Evolutionary conservation across 2,329 filamentous ascomycete genomes (phyloP).

Genomic region (Phialophora verrucosa): DNA sequence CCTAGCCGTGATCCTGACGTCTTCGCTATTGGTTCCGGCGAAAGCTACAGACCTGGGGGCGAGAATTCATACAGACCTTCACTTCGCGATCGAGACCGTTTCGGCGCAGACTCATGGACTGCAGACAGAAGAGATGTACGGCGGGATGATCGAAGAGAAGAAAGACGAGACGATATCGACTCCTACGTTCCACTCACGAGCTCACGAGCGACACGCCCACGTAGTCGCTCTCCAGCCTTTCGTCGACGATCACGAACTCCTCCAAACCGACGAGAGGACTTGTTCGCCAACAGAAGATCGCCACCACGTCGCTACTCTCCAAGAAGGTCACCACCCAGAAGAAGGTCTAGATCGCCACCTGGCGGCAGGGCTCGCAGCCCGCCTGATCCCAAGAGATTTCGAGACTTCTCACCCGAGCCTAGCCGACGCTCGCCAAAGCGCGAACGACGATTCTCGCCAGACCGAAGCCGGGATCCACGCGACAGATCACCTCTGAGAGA

Average conservation of each 20-base stretch:
- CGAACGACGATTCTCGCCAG: conserved; percentile 43
- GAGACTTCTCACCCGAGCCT: conserved; percentile 46
- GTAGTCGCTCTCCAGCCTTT: conserved; percentile 51
- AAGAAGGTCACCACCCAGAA: conserved; percentile 47
- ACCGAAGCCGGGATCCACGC: conserved; percentile 42
- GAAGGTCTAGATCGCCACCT: conserved; percentile 51
- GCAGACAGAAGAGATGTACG: conserved; percentile 32
- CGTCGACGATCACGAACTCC: conserved; percentile 53
- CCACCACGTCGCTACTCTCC: conserved; percentile 51
- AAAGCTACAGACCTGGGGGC: conserved; percentile 41
- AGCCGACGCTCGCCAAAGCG: conserved; percentile 45
- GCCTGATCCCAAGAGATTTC: conserved; percentile 44
- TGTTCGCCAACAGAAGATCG: conserved; percentile 46
- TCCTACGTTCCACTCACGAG: conserved; percentile 39
- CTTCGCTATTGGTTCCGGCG: conserved; percentile 39
- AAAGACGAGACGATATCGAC: conserved; percentile 39
- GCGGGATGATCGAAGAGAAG: conserved; percentile 37
- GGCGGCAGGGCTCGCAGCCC: conserved; percentile 44
- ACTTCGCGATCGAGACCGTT: conserved; percentile 31
- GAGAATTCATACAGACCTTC: conserved; percentile 38
- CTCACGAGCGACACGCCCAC: conserved; percentile 34
- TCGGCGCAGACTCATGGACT: conserved; percentile 36
- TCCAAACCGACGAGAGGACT: conserved; percentile 47
- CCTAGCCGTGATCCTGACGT: conserved; percentile 36
- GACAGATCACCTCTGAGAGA: conserved; percentile 38